Evolutionary conservation across 2,329 filamentous ascomycete species (phyloP).

Genomic region (Alternaria gansuensis): DNA sequence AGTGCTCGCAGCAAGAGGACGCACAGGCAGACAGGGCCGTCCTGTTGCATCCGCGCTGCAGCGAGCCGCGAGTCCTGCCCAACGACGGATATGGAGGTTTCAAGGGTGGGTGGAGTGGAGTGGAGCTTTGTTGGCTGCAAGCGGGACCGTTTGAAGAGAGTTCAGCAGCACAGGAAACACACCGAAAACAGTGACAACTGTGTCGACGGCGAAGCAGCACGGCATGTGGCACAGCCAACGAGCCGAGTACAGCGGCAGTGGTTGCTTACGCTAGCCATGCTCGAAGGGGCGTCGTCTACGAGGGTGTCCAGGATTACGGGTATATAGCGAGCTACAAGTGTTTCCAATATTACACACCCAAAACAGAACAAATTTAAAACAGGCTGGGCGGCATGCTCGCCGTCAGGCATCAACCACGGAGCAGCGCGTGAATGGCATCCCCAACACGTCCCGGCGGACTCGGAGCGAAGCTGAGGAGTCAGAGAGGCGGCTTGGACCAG

Average conservation of each 20-base stretch:
- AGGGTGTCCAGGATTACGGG: constrained; percentile 32
- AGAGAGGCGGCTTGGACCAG: constrained; percentile 15
- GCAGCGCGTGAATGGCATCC: background rate
- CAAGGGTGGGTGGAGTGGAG: constrained; percentile 26
- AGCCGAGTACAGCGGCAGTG: constrained; percentile 15
- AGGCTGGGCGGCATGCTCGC: constrained; percentile 14
- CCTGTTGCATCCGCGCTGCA: constrained; percentile 34
- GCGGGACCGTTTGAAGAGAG: constrained; percentile 11
- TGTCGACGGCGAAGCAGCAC: constrained; percentile 17
- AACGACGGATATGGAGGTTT: constrained; percentile 26
- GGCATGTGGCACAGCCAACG: constrained; percentile 35
- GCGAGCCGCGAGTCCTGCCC: constrained; percentile 37
- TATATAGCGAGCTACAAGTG: constrained; percentile 33
- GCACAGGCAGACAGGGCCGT: constrained; percentile 36
- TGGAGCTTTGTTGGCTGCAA: constrained; percentile 18
- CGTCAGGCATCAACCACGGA: constrained; percentile 14
- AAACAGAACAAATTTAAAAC: constrained; percentile 22
- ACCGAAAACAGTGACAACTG: constrained; percentile 28
- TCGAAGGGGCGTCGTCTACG: constrained; percentile 7
- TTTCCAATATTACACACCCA: constrained; percentile 21
- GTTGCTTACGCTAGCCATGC: constrained; percentile 23
- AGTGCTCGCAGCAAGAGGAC: constrained; percentile 23
- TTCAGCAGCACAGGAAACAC: constrained; percentile 31
- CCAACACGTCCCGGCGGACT: background rate
- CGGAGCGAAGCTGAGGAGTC: constrained; percentile 14